These are phyloP conservation scores for Colletotrichum phormii DNA, from an alignment of 2,329 filamentous ascomycete species.

Conservation along the genomic window DNA sequence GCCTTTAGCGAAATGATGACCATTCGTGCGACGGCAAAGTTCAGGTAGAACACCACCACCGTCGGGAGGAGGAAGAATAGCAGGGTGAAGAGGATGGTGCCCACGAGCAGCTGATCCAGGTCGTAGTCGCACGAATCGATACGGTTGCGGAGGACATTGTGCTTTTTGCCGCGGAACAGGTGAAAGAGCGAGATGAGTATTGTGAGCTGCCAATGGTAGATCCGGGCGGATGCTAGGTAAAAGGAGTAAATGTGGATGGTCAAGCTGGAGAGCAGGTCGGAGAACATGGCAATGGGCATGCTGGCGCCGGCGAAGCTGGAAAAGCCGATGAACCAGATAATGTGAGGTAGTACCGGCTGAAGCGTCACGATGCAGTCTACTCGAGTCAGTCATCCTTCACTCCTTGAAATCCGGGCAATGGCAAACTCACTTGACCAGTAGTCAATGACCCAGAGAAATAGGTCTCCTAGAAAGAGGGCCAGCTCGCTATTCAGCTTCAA, in stretches of 20 bases:
- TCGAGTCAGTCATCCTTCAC: constrained; percentile 39
- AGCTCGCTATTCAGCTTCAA: constrained; percentile 95
- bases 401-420: not conserved
- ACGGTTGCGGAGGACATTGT: constrained; percentile 95
- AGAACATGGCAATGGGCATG: constrained; percentile 96
- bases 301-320: constrained; percentile 96
- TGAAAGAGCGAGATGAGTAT: constrained; percentile 99
- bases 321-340: constrained; percentile 94
- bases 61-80: constrained; percentile 96
- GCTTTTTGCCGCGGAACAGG: constrained; percentile 96
- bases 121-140: constrained; percentile 99
- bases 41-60: constrained; percentile 95
- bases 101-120: constrained; percentile 93
- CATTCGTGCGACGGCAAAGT: constrained; percentile 95
- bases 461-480: constrained; percentile 90
- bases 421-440: constrained; percentile 85
- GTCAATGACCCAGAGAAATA: constrained; percentile 98
- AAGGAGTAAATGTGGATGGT: constrained; percentile 98
- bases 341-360: constrained; percentile 81
- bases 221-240: constrained; percentile 94
- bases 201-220: constrained; percentile 98
- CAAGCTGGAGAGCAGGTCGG: constrained; percentile 89
- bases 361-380: constrained; percentile 82
- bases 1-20: constrained; percentile 94
- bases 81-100: constrained; percentile 95